Evolutionary conservation across 176 grass and related monocot species (phyloP).

Genomic region (Echinochloa phyllopogon): DNA sequence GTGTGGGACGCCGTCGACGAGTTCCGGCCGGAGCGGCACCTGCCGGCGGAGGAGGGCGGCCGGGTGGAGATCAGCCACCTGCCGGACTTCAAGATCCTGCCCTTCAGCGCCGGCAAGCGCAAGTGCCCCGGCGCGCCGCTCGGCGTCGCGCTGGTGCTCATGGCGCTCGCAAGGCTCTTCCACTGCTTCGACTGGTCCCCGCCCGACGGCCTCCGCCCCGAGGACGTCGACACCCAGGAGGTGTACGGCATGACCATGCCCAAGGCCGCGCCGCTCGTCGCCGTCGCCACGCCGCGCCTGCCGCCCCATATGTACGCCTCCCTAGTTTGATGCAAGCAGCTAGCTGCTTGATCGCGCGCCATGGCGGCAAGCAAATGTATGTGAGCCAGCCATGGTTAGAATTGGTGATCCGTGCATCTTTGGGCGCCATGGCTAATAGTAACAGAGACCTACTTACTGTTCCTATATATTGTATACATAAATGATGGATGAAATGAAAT

Average conservation of each 20-base stretch:
- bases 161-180: conserved; percentile 89
- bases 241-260: conserved; percentile 87
- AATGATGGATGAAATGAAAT: conserved; percentile 21
- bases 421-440: not conserved
- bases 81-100: conserved; percentile 86
- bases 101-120: conserved; percentile 86
- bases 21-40: conserved; percentile 81
- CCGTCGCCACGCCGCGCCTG: conserved; percentile 65
- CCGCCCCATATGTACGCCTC: conserved; percentile 55
- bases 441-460: not conserved
- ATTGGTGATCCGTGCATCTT: not conserved
- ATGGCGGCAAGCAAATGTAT: conserved; percentile 30
- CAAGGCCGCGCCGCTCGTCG: conserved; percentile 74
- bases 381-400: not conserved
- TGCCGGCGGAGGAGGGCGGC: conserved; percentile 35
- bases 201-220: conserved; percentile 57
- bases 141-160: conserved; percentile 70
- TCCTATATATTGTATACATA: not conserved
- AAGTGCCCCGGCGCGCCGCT: conserved; percentile 88
- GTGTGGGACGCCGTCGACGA: conserved; percentile 66
- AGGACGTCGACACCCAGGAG: conserved; percentile 76
- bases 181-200: conserved; percentile 94
- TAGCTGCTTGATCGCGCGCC: not conserved
- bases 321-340: not conserved
- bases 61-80: conserved; percentile 87